A percentile compares a stretch with the other conserved stretches of the same genome.
Evolutionary conservation across 2,329 filamentous ascomycete species (phyloP).

Genomic region (Colletotrichum sp.): DNA sequence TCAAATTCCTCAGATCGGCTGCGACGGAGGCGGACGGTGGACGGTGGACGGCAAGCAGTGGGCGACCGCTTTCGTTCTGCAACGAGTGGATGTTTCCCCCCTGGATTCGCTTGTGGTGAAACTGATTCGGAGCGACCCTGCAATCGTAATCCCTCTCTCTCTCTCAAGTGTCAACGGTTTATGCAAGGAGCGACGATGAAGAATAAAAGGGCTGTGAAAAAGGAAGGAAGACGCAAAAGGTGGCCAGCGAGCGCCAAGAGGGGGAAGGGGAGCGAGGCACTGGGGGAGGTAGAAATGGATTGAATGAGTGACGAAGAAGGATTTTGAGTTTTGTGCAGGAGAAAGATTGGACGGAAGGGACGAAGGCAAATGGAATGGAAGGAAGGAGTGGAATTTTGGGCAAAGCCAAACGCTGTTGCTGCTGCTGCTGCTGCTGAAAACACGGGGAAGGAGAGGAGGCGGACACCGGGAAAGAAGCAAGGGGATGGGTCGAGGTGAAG

Average conservation of each 20-base stretch:
- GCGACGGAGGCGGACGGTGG: not conserved
- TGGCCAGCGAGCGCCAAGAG: not conserved
- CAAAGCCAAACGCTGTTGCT: not conserved
- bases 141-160: not conserved
- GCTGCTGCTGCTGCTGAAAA: not conserved
- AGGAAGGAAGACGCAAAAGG: not conserved
- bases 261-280: not conserved
- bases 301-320: not conserved
- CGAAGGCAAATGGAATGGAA: not conserved
- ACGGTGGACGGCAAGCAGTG: not conserved
- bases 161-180: conserved; percentile 4
- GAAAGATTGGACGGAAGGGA: not conserved
- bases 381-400: conserved; percentile 8
- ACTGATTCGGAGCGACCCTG: conserved; percentile 11
- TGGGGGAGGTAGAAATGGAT: not conserved
- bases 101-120: conserved; percentile 16
- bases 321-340: not conserved
- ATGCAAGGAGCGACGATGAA: conserved; percentile 14
- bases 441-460: conserved; percentile 12
- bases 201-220: not conserved
- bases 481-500: not conserved
- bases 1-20: not conserved
- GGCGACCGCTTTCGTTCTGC: not conserved
- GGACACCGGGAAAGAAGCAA: not conserved
- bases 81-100: conserved; percentile 16